Percentiles rank a stretch among this genome's conserved stretches.
Conservation (phyloP, 257 asterid genomes). For the Solanum stenotomum region DNA sequence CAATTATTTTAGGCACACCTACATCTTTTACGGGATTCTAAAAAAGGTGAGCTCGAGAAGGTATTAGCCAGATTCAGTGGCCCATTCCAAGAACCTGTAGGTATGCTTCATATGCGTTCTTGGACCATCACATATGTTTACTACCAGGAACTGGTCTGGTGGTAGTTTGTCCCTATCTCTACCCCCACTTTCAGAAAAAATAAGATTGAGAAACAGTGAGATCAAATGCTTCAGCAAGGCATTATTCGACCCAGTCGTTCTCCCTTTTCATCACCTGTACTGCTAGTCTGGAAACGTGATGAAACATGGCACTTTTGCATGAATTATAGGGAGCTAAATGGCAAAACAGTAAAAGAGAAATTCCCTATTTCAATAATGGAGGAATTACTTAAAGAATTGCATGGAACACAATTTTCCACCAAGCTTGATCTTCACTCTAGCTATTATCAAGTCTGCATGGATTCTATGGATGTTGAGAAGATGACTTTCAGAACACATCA, state of each 20-base stretch:
- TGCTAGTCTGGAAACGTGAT: background rate
- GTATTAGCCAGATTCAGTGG: background rate
- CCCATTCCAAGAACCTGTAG: background rate
- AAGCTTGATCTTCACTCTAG: background rate
- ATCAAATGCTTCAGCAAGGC: background rate
- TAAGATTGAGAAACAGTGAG: background rate
- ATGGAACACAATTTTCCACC: background rate
- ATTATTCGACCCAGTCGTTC: background rate
- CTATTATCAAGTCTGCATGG: background rate
- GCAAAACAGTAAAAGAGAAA: background rate
- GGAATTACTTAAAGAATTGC: background rate
- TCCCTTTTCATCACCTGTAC: background rate
- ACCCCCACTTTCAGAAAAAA: background rate
- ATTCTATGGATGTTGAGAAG: background rate
- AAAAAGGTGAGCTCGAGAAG: background rate
- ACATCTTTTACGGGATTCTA: background rate
- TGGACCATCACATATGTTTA: background rate
- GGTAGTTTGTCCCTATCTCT: background rate
- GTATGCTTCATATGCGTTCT: background rate
- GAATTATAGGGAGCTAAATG: background rate
- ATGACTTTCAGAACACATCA: background rate
- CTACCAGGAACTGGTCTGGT: background rate
- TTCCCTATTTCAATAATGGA: background rate
- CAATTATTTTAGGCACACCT: background rate
- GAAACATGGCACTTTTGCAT: background rate